Conservation (phyloP, 331 rosid genomes). For the Quercus tomentella region DNA sequence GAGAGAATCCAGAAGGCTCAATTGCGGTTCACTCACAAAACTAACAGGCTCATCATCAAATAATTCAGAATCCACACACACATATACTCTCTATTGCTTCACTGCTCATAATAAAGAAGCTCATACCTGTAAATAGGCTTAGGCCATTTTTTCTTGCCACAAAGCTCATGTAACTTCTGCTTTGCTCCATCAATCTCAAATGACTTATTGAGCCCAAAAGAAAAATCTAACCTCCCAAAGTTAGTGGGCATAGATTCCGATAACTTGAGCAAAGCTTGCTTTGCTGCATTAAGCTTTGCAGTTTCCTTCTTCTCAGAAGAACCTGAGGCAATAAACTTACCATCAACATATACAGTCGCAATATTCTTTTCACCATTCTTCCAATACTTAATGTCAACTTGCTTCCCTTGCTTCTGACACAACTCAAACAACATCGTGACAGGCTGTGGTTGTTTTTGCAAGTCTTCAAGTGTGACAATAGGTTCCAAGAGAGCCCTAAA, state of each 20-base stretch:
- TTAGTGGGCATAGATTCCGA: not conserved
- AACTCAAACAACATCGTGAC: slow-evolving; percentile 47
- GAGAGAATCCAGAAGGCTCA: not conserved
- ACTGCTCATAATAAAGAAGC: not conserved
- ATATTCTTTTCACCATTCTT: slow-evolving; percentile 21
- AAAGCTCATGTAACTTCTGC: slow-evolving; percentile 46
- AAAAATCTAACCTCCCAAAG: not conserved
- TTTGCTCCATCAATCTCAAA: slow-evolving; percentile 56
- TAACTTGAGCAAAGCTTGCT: slow-evolving; percentile 44
- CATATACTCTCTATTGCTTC: not conserved
- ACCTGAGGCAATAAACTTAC: slow-evolving; percentile 44
- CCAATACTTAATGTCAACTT: slow-evolving; percentile 34
- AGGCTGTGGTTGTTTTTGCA: slow-evolving; percentile 55
- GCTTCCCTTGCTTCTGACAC: slow-evolving; percentile 63
- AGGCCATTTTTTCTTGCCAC: slow-evolving; percentile 54
- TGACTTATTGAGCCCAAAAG: slow-evolving; percentile 19
- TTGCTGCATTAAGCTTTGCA: slow-evolving; percentile 71
- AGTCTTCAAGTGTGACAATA: slow-evolving; percentile 40
- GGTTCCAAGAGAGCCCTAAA: slow-evolving; percentile 66
- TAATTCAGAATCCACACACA: not conserved
- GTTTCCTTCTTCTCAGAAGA: slow-evolving; percentile 55
- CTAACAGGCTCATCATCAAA: not conserved
- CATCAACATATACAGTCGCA: slow-evolving; percentile 55
- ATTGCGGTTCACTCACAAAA: not conserved
- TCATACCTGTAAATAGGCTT: slow-evolving; percentile 57